Conservation (phyloP, 192 early-diverging fungal genomes). For the Coemansia sp. region DNA sequence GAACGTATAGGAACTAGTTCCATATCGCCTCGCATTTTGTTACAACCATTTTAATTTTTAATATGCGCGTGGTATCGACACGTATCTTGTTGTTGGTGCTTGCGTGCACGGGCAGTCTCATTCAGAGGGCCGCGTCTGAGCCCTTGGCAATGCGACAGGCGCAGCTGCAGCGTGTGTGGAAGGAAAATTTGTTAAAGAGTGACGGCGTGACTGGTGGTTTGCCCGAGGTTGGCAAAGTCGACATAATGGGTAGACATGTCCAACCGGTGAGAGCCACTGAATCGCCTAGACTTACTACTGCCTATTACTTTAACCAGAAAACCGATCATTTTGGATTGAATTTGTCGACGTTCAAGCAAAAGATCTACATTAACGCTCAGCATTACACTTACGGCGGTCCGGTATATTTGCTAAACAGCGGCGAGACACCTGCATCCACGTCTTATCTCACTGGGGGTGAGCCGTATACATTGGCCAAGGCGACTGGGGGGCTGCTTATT, state of each 20-base stretch:
- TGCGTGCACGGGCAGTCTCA: not conserved
- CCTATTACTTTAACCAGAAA: slow-evolving; percentile 51
- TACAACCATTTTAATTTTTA: not conserved
- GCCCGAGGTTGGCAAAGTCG: not conserved
- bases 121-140: not conserved
- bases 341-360: slow-evolving; percentile 51
- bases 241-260: not conserved
- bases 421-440: slow-evolving; percentile 55
- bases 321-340: slow-evolving; percentile 46
- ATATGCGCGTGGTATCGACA: slow-evolving; percentile 1
- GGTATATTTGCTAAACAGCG: slow-evolving; percentile 53
- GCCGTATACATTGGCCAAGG: slow-evolving; percentile 61
- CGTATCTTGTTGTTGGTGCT: not conserved
- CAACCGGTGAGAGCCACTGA: not conserved
- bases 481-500: slow-evolving; percentile 63
- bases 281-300: slow-evolving; percentile 6
- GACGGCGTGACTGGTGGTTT: not conserved
- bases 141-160: slow-evolving; percentile 26
- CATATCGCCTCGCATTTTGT: not conserved
- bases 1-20: not conserved
- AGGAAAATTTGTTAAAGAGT: slow-evolving; percentile 20
- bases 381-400: slow-evolving; percentile 51
- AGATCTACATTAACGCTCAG: slow-evolving; percentile 45
- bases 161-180: slow-evolving; percentile 35
- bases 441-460: slow-evolving; percentile 47